Evolutionary conservation across 139 green algal species (phyloP), one percentile per base, ranked within the genome.

Genomic region (Penium margaritaceum): DNA sequence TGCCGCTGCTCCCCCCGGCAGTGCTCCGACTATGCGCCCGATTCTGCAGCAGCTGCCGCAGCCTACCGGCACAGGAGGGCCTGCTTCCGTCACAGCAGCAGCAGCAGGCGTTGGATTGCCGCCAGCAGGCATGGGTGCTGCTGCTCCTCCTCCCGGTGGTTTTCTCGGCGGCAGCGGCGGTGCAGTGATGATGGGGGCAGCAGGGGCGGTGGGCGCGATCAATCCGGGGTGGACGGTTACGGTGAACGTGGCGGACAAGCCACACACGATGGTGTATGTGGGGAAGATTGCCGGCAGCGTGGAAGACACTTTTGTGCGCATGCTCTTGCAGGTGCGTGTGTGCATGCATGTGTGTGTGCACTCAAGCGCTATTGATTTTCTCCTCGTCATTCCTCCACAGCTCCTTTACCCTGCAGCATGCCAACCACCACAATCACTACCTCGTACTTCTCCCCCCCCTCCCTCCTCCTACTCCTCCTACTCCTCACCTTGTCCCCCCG

Each of bases 221-320:
- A n/a, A n/a, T n/a, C n/a, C n/a, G n/a, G n/a, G n/a, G n/a, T n/a
- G n/a, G n/a, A n/a, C n/a, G n/a, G n/a, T n/a, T n/a, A n/a, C n/a
- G n/a, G n/a, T n/a, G n/a, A n/a, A n/a, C n/a, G 51, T 19, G 51
- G 51, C 24, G 61, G 70, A 77, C 24, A 80, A 80, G 41, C 36
- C 73, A 27, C 58, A 78, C 35, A 85, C 80, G 15, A 85, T 76
- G 17, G 38, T 83, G 24, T 84, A 84, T 67, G 76, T 85, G 14
- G 81, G 81, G 21, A 84, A 85, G 75, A 96, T 97, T 51, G 91
- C 91, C 0, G 36, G 87, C 27, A 89, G 67, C 3, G 72, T 96
- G 27, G 78, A 89, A 3, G 86, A 91, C 9, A 21, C 65, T 0
- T 64, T 89, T 0, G 77, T 97, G 0, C 38, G 51, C 30, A 74